phyloP scores from a whole-genome alignment of 345 rosid genomes.

The Mercurialis annua region DNA sequence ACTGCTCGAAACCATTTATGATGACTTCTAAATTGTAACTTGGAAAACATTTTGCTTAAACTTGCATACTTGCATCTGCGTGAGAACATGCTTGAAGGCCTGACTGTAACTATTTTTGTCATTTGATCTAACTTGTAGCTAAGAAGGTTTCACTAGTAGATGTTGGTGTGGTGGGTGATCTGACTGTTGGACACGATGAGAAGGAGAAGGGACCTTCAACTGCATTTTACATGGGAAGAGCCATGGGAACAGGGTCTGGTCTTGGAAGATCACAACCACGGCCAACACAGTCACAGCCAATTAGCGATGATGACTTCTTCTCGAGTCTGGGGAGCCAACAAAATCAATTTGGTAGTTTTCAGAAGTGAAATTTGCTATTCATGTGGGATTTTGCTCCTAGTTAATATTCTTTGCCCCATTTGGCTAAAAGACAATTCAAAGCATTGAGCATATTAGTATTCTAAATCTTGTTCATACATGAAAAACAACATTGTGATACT shows the following conservation, averaged over 20 bases:
- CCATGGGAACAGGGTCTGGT: conserved; percentile 84
- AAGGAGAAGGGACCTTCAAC: conserved; percentile 59
- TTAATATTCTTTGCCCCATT: conserved; percentile 7
- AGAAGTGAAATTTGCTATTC: conserved; percentile 39
- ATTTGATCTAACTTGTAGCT: conserved; percentile 52
- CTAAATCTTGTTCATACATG: conserved; percentile 8
- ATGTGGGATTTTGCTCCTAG: not conserved
- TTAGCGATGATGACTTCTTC: conserved; percentile 57
- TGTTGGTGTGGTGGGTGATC: conserved; percentile 73
- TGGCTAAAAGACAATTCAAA: not conserved
- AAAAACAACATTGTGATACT: conserved; percentile 3
- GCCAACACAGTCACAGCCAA: conserved; percentile 23
- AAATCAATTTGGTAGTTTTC: conserved; percentile 55
- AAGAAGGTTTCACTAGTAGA: conserved; percentile 87
- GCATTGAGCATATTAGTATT: conserved; percentile 4
- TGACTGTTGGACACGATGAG: conserved; percentile 53
- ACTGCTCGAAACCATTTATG: not conserved
- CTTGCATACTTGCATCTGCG: not conserved
- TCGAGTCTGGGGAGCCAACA: conserved; percentile 60
- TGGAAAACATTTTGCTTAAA: no score
- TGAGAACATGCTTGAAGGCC: not conserved
- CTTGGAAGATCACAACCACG: conserved; percentile 49
- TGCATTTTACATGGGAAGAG: conserved; percentile 75
- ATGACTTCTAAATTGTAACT: conserved; percentile 1
- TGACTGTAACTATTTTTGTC: conserved; percentile 1